Conservation (phyloP, 371 early-diverging fungal species). For the Coemansia sp. region DNA sequence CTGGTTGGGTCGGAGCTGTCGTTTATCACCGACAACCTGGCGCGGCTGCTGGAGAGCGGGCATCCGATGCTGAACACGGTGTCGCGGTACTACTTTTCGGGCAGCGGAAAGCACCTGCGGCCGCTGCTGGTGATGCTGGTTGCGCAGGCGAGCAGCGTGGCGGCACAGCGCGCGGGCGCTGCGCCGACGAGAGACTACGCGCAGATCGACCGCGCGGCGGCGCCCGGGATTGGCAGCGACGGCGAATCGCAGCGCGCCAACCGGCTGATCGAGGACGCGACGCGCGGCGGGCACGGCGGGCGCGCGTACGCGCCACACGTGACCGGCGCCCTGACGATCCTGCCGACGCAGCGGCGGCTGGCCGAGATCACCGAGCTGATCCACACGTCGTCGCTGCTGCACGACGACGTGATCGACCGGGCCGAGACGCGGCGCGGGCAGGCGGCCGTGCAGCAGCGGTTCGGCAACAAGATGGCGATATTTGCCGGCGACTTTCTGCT, state of each 20-base stretch:
- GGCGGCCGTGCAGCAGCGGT: conserved; percentile 77
- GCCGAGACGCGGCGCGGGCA: conserved; percentile 66
- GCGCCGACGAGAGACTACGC: conserved; percentile 46
- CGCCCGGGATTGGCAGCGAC: conserved; percentile 53
- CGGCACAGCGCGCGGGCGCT: conserved; percentile 53
- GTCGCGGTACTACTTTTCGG: conserved; percentile 85
- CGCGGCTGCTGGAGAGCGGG: conserved; percentile 76
- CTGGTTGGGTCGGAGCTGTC: conserved; percentile 61
- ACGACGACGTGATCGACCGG: conserved; percentile 93
- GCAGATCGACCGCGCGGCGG: conserved; percentile 50
- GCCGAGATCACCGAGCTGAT: conserved; percentile 97
- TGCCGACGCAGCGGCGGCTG: conserved; percentile 87
- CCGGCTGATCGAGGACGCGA: conserved; percentile 39
- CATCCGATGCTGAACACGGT: conserved; percentile 88
- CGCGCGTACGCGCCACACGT: conserved; percentile 56
- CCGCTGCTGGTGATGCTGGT: conserved; percentile 89
- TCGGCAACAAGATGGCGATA: conserved; percentile 97
- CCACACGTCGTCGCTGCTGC: conserved; percentile 91
- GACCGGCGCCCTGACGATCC: conserved; percentile 62
- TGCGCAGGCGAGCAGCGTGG: conserved; percentile 79
- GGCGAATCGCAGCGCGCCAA: conserved; percentile 33
- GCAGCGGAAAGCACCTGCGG: conserved; percentile 86
- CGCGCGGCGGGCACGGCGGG: conserved; percentile 35
- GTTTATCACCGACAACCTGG: conserved; percentile 82
- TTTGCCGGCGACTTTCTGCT: conserved; percentile 93